Evolutionary conservation across 139 green algal genomes (phyloP), one percentile per base, ranked within the genome.

Genomic region (Tetradesmus lagerheimii): DNA sequence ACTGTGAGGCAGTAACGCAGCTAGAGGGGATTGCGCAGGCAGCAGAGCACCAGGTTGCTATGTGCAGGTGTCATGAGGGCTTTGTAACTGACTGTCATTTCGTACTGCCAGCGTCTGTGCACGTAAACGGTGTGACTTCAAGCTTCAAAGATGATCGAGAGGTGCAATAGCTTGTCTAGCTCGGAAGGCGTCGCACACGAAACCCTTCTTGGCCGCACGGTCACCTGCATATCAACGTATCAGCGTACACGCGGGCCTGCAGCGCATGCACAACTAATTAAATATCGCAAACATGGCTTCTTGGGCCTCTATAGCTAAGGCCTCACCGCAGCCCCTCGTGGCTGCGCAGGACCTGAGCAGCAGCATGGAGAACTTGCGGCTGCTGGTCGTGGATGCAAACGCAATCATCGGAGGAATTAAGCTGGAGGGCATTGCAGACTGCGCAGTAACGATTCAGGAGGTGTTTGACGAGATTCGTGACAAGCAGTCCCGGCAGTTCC

Each of bases 371-470:
- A 64, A 64, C 67, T 29, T 88, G 27, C 45, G 45, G 31, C 29
- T 91, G 29, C 57, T 91, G 31, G 94, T 99, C 20, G 88, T 99
- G 1, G 97, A 99, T 77, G 94, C 97, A 37, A 99, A 98, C 86
- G 96, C 97, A 27, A 95, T 99, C 57, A 98, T 99, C 84, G 93
- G 83, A 39, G 95, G 96, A 5, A 20, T 96, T 11, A 80, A 90
- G 0, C 85, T 98, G 12, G 86, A 96, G 34, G 83, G 75, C 1
- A 47, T 97, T 23, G 94, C 92, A 1, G 94, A 97, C 39, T 81
- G 81, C 29, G 91, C 93, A 14, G 89, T 97, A 14, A 99, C 97
- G 16, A 96, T 96, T 1, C 92, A 94, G 38, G 95, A 98, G 67
- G 97, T 99, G 35, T 74, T 98, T 2, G 62, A 87, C 2, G 97